Conservation (phyloP, 768 basidiomycete species). For the Clitopilus passeckerianus region DNA sequence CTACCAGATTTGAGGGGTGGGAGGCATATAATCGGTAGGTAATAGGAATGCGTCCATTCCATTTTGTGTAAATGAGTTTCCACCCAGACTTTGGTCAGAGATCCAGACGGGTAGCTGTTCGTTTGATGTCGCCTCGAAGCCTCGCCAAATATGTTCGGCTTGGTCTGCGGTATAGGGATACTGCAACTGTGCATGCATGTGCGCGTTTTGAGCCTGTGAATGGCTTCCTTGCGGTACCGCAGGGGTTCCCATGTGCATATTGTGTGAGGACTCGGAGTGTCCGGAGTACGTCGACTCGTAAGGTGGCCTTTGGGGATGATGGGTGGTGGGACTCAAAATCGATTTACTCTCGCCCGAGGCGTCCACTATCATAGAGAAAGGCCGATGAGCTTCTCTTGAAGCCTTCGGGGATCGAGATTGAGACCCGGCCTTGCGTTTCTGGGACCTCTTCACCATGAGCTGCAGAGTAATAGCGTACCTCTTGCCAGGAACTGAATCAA, state of each 20-base stretch:
- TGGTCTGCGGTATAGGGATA: slow-evolving; percentile 20
- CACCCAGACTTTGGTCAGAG: slow-evolving; percentile 78
- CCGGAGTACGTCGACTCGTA: not conserved
- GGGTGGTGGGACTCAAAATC: slow-evolving; percentile 23
- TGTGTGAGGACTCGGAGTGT: not conserved
- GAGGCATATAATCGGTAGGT: slow-evolving; percentile 67
- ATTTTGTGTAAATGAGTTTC: slow-evolving; percentile 68
- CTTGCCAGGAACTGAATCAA: slow-evolving; percentile 75
- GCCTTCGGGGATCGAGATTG: slow-evolving; percentile 58
- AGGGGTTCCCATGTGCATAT: not conserved
- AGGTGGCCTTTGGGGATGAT: slow-evolving; percentile 14
- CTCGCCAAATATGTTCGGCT: slow-evolving; percentile 72
- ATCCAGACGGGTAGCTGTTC: slow-evolving; percentile 85
- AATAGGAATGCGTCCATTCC: slow-evolving; percentile 86
- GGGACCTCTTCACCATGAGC: slow-evolving; percentile 78
- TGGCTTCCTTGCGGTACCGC: not conserved
- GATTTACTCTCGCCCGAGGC: slow-evolving; percentile 21
- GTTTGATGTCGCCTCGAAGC: slow-evolving; percentile 64
- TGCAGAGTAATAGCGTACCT: slow-evolving; percentile 89
- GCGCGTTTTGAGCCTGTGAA: not conserved
- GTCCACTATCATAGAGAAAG: slow-evolving; percentile 43
- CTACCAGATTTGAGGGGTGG: slow-evolving; percentile 75
- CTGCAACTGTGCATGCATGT: slow-evolving; percentile 16
- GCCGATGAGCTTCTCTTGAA: slow-evolving; percentile 48
- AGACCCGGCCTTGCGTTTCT: slow-evolving; percentile 53